phyloP scores from a whole-genome alignment of 805 yeast genomes.

The Ogataea siamensis region DNA sequence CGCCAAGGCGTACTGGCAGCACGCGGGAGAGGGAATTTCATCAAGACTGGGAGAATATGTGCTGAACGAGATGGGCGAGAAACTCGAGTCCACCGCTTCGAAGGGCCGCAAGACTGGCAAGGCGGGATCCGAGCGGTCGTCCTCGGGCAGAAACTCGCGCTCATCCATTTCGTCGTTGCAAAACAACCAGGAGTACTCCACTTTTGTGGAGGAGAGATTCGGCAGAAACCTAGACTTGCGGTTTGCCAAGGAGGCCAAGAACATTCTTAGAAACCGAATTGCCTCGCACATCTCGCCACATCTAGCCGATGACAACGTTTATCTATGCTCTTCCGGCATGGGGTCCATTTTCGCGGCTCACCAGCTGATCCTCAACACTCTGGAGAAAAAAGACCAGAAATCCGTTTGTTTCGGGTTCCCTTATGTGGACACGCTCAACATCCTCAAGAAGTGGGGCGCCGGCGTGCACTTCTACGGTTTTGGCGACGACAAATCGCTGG shows the following conservation, averaged over 20 bases:
- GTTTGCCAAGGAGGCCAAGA: constrained; percentile 72
- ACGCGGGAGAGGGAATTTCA: constrained; percentile 94
- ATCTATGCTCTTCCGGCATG: constrained; percentile 89
- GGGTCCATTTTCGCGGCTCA: constrained; percentile 85
- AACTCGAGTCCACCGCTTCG: constrained; percentile 32
- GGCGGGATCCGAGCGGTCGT: constrained; percentile 16
- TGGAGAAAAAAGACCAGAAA: constrained; percentile 40
- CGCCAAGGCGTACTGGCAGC: constrained; percentile 94
- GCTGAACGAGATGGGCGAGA: constrained; percentile 53
- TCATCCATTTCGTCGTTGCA: constrained; percentile 25
- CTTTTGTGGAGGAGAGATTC: constrained; percentile 82
- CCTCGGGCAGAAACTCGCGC: constrained; percentile 28
- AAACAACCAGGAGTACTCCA: constrained; percentile 49
- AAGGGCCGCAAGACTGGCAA: constrained; percentile 18
- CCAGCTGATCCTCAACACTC: constrained; percentile 32
- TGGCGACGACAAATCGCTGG: constrained; percentile 72
- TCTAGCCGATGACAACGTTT: constrained; percentile 58
- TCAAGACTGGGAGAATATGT: constrained; percentile 87
- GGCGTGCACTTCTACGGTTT: constrained; percentile 84
- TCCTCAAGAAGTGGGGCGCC: constrained; percentile 85
- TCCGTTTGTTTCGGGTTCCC: constrained; percentile 96
- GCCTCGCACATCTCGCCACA: constrained; percentile 53
- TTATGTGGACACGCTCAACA: constrained; percentile 86
- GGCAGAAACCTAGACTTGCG: constrained; percentile 85
- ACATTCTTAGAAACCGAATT: constrained; percentile 70